phyloP scores from a whole-genome alignment of 73 alveolate genomes.

The Paramecium primaurelia region DNA sequence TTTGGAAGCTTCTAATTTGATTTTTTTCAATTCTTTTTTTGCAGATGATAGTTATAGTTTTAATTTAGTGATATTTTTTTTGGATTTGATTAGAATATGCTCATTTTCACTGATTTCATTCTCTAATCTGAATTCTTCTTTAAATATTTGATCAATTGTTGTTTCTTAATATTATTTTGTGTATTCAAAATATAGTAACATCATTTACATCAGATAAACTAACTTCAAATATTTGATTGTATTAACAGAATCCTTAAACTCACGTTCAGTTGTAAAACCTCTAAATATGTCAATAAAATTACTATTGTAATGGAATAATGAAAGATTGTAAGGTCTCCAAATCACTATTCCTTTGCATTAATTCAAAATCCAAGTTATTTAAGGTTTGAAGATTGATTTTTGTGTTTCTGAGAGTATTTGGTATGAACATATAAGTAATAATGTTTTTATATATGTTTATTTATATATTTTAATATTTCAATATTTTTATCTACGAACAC shows the following conservation, averaged over 20 bases:
- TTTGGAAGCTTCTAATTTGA: not conserved
- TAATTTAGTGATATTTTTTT: not conserved
- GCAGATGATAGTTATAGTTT: not conserved
- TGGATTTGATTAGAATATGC: not conserved
- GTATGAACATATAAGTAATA: not conserved
- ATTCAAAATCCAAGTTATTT: not conserved
- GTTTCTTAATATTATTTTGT: slow-evolving; percentile 29
- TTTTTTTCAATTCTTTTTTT: not conserved
- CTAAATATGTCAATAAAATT: not conserved
- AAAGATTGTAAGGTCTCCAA: slow-evolving; percentile 27
- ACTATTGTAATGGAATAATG: slow-evolving; percentile 5
- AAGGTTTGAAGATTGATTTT: not conserved
- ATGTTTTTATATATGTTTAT: not conserved
- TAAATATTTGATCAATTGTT: not conserved
- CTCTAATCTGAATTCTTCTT: not conserved
- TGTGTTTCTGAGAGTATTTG: not conserved
- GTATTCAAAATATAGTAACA: slow-evolving; percentile 32
- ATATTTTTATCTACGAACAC: slow-evolving; percentile 85
- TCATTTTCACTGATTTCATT: not conserved
- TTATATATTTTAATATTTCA: slow-evolving; percentile 54
- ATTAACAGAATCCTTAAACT: not conserved
- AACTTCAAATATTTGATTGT: not conserved
- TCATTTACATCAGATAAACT: not conserved
- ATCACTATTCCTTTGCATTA: not conserved
- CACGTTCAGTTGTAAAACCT: not conserved